Evolutionary conservation across 768 basidiomycete genomes (phyloP), one percentile per base, ranked within the genome.

Genomic region (Cystoderma amianthinum): DNA sequence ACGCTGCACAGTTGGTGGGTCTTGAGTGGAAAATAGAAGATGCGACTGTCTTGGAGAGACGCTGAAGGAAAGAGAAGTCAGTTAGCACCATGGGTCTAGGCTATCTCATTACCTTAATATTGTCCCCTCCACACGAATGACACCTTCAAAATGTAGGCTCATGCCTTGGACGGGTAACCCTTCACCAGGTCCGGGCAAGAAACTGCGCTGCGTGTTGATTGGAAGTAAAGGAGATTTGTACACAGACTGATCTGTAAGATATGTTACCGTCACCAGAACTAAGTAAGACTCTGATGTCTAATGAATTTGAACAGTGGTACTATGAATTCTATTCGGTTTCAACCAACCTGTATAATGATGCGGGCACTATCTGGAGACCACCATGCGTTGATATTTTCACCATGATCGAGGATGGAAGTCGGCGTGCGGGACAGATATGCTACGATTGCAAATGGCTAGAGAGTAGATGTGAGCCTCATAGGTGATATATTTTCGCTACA

Each of bases 291-390:
- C 70, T 4, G 81, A 73, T 0, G 93, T 95, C 92, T 95, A 53
- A 41, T 28, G 7, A n/a, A 28, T 7, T 28, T 28, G 7, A 28
- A n/a, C 7, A 28, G 7, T 28, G 25, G n/a, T 28, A n/a, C 25
- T 7, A 24, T 39, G 20, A 20, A 39, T 7, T 15, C 34, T 16
- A 36, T 9, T 30, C 19, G 32, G 37, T n/a, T 32, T 33, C 15
- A 4, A 59, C 80, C 41, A 43, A 87, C 93, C 63, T 85, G 79
- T 16, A 97, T 74, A 40, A 93, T 77, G 36, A 97, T 78, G 50
- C 80, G 72, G 51, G 71, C 70, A 23, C 85, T 83, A 57, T 93
- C 90, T 40, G 82, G 81, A 13, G 91, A 80, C 92, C 93, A 97
- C 52, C 79, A 74, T 10, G 76, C 78, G 39, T 73, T 63, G 15